Conservation (phyloP, 2,329 filamentous ascomycete species). For the Cercospora sp. region DNA sequence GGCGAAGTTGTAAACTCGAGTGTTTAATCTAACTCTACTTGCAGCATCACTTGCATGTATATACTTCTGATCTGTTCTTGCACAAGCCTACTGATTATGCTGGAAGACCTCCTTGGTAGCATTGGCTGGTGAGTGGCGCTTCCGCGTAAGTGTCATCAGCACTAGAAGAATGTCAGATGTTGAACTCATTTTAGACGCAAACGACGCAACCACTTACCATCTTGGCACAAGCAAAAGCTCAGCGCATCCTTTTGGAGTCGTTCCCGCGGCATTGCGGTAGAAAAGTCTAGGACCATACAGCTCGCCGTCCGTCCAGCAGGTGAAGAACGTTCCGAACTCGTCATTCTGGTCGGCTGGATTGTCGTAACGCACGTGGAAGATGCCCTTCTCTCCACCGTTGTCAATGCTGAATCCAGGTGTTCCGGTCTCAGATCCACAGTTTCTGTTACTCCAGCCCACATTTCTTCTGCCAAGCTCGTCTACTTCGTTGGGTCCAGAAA, state of each 20-base stretch:
- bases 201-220: not conserved
- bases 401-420: conserved; percentile 9
- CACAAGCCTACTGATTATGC: not conserved
- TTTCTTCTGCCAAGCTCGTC: conserved; percentile 6
- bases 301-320: conserved; percentile 14
- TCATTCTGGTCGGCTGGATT: conserved; percentile 11
- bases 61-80: not conserved
- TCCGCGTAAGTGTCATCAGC: not conserved
- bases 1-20: conserved; percentile 24
- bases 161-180: not conserved
- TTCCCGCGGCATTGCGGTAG: conserved; percentile 6
- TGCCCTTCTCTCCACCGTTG: not conserved
- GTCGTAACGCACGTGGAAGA: conserved; percentile 12
- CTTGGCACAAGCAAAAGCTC: conserved; percentile 18
- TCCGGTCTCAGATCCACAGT: not conserved
- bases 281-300: conserved; percentile 15
- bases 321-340: conserved; percentile 12
- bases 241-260: conserved; percentile 16
- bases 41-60: not conserved
- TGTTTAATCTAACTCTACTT: not conserved
- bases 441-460: conserved; percentile 11
- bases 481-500: conserved; percentile 5
- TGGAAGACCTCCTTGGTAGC: not conserved
- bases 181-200: not conserved
- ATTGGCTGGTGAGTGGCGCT: not conserved